Evolutionary conservation across 768 basidiomycete genomes (phyloP), one percentile per base, ranked within the genome.

Genomic region (Tulasnella sp.): DNA sequence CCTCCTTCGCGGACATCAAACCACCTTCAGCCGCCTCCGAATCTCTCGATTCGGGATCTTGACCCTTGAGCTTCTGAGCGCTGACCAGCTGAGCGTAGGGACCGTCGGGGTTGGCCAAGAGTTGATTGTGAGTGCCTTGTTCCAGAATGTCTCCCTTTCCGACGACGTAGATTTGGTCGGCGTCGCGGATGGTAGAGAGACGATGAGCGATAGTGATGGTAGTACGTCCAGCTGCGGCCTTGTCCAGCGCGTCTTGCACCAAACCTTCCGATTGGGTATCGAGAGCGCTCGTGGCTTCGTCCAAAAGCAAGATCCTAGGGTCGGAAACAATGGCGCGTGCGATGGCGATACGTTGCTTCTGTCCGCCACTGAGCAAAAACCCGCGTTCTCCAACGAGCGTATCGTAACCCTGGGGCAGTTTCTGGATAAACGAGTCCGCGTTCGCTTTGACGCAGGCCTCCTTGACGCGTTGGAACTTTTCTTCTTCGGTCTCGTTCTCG

Each of bases 241-340:
- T 85, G 83, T 97, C 94, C 76, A 96, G 83, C 32, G 94, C 95
- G 83, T 95, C 92, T 84, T 96, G 95, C 0, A 97, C 95, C 78
- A 96, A 87, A 77, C 93, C 94, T 77, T 87, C 87, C 3, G 92
- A 93, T 81, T 92, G 93, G 0, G 94, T 94, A 84, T 96, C 94
- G 23, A 96, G 87, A 46, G 94, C 94, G 80, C 90, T 91, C 1
- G 94, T 95, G 20, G 92, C 93, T 80, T 96, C 95, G 79, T 96
- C 95, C 69, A 96, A 88, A n/a, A 97, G 87, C 29, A 97, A 85
- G 78, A 97, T 92, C 48, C 80, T 86, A 84, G 83, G 84, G 74
- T 85, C 81, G 0, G 81, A 81, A 20, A 85, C 82, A 76, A 86
- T 84, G 29, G 85, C 84, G 15, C 85, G 83, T 11, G 72, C 86